phyloP scores from a whole-genome alignment of 768 basidiomycete genomes.

The Termitomyces sp. region DNA sequence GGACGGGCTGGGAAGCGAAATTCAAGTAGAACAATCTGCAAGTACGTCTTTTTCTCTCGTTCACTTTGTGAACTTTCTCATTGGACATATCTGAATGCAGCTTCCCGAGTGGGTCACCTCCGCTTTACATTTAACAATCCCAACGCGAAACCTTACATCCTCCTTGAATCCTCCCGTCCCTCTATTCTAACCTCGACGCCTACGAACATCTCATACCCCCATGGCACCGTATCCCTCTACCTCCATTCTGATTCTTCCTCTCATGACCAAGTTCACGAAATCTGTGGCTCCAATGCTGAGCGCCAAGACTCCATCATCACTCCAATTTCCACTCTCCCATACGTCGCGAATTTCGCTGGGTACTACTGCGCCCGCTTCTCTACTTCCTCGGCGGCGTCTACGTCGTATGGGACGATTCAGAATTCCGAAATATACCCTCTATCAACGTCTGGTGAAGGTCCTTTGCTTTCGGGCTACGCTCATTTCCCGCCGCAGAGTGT shows the following conservation, averaged over 20 bases:
- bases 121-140: slow-evolving; percentile 56
- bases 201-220: slow-evolving; percentile 47
- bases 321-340: slow-evolving; percentile 39
- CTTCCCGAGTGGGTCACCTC: slow-evolving; percentile 73
- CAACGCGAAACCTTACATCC: slow-evolving; percentile 44
- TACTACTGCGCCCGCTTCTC: slow-evolving; percentile 64
- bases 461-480: slow-evolving; percentile 49
- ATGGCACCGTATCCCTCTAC: slow-evolving; percentile 44
- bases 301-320: slow-evolving; percentile 59
- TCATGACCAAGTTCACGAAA: slow-evolving; percentile 39
- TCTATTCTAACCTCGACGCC: slow-evolving; percentile 53
- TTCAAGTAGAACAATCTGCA: slow-evolving; percentile 58
- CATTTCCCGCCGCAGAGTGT: slow-evolving; percentile 36
- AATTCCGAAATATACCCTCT: slow-evolving; percentile 34
- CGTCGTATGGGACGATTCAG: slow-evolving; percentile 45
- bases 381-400: slow-evolving; percentile 17
- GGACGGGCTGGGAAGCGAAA: slow-evolving; percentile 45
- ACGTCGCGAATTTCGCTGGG: slow-evolving; percentile 41
- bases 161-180: slow-evolving; percentile 65
- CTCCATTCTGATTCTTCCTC: slow-evolving; percentile 13
- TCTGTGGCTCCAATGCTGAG: slow-evolving; percentile 64
- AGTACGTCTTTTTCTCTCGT: slow-evolving; percentile 37
- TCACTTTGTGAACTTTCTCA: background rate
- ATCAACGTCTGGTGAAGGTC: slow-evolving; percentile 32
- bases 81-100: slow-evolving; percentile 29